Evolutionary conservation across 1,284 basidiomycete genomes (phyloP).

Genomic region (Boletus semigastroideus): DNA sequence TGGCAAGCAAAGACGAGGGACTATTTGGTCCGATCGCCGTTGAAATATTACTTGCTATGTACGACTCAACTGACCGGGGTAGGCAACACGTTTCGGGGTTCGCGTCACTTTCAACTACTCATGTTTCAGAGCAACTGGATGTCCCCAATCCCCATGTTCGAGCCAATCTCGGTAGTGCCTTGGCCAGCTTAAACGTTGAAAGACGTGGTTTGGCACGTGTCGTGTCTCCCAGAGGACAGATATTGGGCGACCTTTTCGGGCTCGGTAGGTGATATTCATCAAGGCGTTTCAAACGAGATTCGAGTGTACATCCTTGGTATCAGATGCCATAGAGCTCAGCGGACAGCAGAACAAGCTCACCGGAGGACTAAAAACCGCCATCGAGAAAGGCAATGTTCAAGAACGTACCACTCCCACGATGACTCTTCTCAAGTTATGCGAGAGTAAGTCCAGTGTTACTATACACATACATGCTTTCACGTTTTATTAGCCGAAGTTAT

Average conservation of each 20-base stretch:
- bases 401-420: constrained; percentile 24
- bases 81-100: background rate
- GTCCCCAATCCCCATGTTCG: constrained; percentile 3
- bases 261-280: constrained; percentile 11
- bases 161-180: constrained; percentile 13
- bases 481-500: background rate
- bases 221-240: constrained; percentile 1
- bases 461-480: background rate
- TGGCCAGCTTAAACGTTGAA: constrained; percentile 7
- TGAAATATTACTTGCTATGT: constrained; percentile 18
- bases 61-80: constrained; percentile 8
- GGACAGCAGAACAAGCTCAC: constrained; percentile 9
- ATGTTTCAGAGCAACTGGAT: constrained; percentile 6
- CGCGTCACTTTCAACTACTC: background rate
- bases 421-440: constrained; percentile 8
- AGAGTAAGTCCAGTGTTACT: background rate
- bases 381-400: background rate
- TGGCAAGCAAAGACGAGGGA: constrained; percentile 10
- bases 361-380: constrained; percentile 7
- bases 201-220: background rate
- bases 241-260: constrained; percentile 18
- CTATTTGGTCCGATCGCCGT: constrained; percentile 23
- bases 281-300: too few relatives aligned
- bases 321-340: constrained; percentile 8
- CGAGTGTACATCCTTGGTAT: background rate